Evolutionary conservation across 805 yeast genomes (phyloP).

Genomic region (Candida silvatica): DNA sequence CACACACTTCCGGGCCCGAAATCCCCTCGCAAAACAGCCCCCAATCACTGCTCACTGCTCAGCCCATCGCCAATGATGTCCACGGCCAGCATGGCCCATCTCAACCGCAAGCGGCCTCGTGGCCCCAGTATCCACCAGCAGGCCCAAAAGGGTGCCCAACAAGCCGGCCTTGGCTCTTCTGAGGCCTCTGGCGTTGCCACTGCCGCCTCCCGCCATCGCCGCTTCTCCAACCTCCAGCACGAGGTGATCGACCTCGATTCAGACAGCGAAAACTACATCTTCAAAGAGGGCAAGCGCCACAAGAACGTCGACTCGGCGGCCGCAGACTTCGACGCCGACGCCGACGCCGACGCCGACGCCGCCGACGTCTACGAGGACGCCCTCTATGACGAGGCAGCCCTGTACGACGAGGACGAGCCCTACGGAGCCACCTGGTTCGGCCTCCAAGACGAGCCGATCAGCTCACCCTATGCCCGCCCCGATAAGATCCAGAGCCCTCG

Average conservation of each 20-base stretch:
- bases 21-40: too few relatives aligned
- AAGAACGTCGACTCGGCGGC: too few relatives aligned
- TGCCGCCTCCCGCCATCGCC: not conserved
- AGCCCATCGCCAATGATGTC: constrained; percentile 1
- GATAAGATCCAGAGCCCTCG: constrained; percentile 1
- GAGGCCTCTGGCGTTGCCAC: not conserved
- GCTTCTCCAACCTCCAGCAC: constrained; percentile 2
- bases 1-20: too few relatives aligned
- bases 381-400: not conserved
- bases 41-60: not conserved
- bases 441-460: not conserved
- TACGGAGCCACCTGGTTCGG: not conserved
- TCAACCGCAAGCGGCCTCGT: constrained; percentile 2
- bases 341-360: not conserved
- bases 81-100: constrained; percentile 1
- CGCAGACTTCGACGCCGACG: too few relatives aligned
- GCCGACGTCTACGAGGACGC: not conserved
- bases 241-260: constrained; percentile 32
- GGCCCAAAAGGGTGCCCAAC: not conserved
- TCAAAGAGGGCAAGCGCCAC: constrained; percentile 13
- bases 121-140: not conserved
- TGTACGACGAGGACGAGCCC: not conserved
- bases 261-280: constrained; percentile 29
- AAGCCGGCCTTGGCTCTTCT: not conserved
- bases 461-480: not conserved